Percentiles rank a stretch among this genome's conserved stretches.
These are phyloP conservation scores for Antitrichia curtipendula DNA, from an alignment of 225 moss, liverwort and hornwort species.

Conservation along the genomic window DNA sequence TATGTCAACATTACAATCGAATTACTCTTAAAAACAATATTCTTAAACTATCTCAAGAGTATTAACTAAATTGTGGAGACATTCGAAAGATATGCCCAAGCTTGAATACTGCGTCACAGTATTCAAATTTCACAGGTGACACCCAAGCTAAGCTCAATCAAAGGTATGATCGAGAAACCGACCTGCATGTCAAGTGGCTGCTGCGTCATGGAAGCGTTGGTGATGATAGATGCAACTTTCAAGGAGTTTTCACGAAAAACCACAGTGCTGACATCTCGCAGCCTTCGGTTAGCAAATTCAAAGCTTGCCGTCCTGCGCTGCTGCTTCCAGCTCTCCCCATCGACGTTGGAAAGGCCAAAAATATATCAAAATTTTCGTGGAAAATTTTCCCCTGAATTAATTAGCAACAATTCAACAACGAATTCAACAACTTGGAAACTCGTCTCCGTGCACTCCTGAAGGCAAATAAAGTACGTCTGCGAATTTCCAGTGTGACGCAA, in stretches of 20 bases:
- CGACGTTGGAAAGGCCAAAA: not conserved
- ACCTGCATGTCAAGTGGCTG: constrained; percentile 56
- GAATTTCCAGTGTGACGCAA: too few species aligned
- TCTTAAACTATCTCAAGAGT: too few species aligned
- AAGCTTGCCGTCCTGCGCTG: not conserved
- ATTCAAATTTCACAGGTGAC: not conserved
- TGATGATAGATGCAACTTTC: constrained; percentile 13
- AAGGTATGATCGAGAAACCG: not conserved
- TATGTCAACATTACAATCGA: too few species aligned
- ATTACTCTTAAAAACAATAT: too few species aligned
- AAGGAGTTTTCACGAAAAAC: not conserved
- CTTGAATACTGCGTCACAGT: too few species aligned
- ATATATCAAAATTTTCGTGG: not conserved
- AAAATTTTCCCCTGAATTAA: not conserved
- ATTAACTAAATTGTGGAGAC: not conserved
- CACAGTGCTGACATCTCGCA: not conserved
- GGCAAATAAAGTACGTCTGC: too few species aligned
- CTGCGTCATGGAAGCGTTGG: not conserved
- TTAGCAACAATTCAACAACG: not conserved
- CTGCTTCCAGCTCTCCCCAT: not conserved
- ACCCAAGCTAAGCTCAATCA: not conserved
- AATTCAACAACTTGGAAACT: too few species aligned
- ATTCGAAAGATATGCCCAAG: too few species aligned
- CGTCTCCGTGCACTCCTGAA: too few species aligned
- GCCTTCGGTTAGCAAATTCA: not conserved